These are phyloP conservation scores for Erigeron canadensis DNA, from an alignment of 129 eudicot species.

Conservation along the genomic window DNA sequence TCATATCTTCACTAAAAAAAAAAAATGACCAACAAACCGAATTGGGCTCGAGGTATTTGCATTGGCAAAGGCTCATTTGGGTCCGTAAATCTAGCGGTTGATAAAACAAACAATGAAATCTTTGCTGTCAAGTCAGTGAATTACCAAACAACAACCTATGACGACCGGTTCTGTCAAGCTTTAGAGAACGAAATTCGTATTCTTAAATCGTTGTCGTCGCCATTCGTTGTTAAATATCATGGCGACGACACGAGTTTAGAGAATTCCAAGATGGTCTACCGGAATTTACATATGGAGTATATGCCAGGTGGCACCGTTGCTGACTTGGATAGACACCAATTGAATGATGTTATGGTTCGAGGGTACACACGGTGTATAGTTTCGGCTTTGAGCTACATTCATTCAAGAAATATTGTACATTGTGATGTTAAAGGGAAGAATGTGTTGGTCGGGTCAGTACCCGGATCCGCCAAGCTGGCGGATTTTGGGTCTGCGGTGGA, in stretches of 20 bases:
- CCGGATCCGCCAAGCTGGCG: conserved; percentile 53
- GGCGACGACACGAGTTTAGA: conserved; percentile 58
- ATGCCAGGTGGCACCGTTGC: conserved; percentile 73
- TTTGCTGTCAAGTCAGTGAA: conserved; percentile 74
- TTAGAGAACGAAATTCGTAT: conserved; percentile 59
- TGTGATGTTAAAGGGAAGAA: conserved; percentile 79
- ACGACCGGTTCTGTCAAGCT: conserved; percentile 33
- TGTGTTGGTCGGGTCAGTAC: conserved; percentile 42
- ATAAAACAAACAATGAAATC: conserved; percentile 33
- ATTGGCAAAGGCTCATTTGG: conserved; percentile 77
- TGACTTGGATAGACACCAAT: conserved; percentile 29
- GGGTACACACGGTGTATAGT: conserved; percentile 49
- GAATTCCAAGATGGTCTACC: not conserved
- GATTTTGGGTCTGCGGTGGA: conserved; percentile 70
- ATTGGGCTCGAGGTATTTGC: conserved; percentile 47
- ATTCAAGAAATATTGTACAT: conserved; percentile 51
- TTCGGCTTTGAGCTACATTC: conserved; percentile 57
- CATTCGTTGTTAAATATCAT: conserved; percentile 47
- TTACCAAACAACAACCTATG: not conserved
- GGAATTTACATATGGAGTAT: conserved; percentile 71
- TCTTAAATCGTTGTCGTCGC: conserved; percentile 48
- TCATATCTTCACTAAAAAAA: conserved; percentile 23
- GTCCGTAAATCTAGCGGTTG: conserved; percentile 50
- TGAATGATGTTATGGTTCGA: conserved; percentile 35
- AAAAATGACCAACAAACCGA: conserved; percentile 24